Evolutionary conservation across 345 rosid species (phyloP).

Genomic region (Anacardium occidentale): DNA sequence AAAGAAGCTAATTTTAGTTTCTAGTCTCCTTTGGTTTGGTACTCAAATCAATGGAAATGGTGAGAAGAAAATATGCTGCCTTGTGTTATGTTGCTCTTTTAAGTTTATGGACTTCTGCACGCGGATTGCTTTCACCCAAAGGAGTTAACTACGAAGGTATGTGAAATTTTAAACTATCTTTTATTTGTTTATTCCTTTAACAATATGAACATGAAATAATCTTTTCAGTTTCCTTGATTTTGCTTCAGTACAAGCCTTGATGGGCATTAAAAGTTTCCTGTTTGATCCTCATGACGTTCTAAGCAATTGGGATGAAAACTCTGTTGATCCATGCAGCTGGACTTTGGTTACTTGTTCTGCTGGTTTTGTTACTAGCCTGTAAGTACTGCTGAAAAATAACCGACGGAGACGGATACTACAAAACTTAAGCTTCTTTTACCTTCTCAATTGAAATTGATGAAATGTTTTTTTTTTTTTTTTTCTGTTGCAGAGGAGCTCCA

Average conservation of each 20-base stretch:
- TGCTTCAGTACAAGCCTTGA: slow-evolving; percentile 68
- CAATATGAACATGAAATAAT: background rate
- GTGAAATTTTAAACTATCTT: background rate
- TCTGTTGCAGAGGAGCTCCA: slow-evolving; percentile 66
- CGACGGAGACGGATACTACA: background rate
- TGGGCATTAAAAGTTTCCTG: slow-evolving; percentile 48
- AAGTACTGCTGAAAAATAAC: slow-evolving; percentile 34
- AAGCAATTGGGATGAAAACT: slow-evolving; percentile 63
- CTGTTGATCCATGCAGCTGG: slow-evolving; percentile 96
- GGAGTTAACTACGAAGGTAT: slow-evolving; percentile 94
- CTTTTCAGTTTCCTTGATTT: background rate
- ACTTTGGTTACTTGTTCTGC: slow-evolving; percentile 67
- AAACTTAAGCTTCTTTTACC: background rate
- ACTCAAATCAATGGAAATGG: slow-evolving; percentile 35
- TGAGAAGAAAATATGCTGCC: slow-evolving; percentile 25
- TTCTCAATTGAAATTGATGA: background rate
- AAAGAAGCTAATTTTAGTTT: slow-evolving; percentile 22
- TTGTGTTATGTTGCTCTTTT: slow-evolving; percentile 31
- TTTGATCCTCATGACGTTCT: slow-evolving; percentile 69
- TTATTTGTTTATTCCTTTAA: background rate
- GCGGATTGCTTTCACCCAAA: slow-evolving; percentile 67
- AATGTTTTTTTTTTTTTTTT: slow-evolving; percentile 8
- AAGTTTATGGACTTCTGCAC: slow-evolving; percentile 42
- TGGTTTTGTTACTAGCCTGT: slow-evolving; percentile 63
- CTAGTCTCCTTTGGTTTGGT: slow-evolving; percentile 3